Percentiles rank a stretch among this genome's conserved stretches.
Conservation (phyloP, 805 yeast genomes). For the Metschnikowia koreensis region DNA sequence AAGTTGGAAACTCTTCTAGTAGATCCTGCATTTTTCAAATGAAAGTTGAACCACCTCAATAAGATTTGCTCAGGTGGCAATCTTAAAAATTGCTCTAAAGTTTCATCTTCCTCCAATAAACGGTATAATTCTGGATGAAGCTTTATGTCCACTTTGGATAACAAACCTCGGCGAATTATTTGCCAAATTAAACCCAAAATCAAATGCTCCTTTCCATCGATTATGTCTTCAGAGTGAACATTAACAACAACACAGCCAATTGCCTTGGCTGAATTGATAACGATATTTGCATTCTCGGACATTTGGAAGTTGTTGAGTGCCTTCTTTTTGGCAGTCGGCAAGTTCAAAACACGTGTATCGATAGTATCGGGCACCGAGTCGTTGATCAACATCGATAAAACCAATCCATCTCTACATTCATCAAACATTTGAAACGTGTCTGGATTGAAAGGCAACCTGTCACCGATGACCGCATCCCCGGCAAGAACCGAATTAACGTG, state of each 20-base stretch:
- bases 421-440: conserved; percentile 95
- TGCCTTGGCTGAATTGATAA: conserved; percentile 97
- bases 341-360: conserved; percentile 93
- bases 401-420: conserved; percentile 93
- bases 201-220: conserved; percentile 91
- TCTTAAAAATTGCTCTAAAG: conserved; percentile 92
- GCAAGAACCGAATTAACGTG: conserved; percentile 90
- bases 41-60: conserved; percentile 96
- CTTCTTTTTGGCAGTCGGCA: conserved; percentile 73
- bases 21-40: conserved; percentile 90
- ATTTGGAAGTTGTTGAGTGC: conserved; percentile 89
- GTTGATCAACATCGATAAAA: conserved; percentile 87
- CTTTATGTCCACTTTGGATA: conserved; percentile 93
- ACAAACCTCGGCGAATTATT: conserved; percentile 92
- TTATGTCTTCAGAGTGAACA: conserved; percentile 93
- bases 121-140: conserved; percentile 95
- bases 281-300: conserved; percentile 96
- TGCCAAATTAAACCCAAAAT: conserved; percentile 95
- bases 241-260: conserved; percentile 98
- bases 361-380: conserved; percentile 98
- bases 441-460: conserved; percentile 84
- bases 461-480: conserved; percentile 84
- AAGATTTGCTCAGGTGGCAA: conserved; percentile 97
- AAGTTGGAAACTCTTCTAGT: conserved; percentile 82
- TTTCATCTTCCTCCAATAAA: conserved; percentile 91